Percentiles rank a stretch among this genome's conserved stretches.
Evolutionary conservation across 352 stramenopile genomes (phyloP).

Genomic region (Pythium apleroticum): DNA sequence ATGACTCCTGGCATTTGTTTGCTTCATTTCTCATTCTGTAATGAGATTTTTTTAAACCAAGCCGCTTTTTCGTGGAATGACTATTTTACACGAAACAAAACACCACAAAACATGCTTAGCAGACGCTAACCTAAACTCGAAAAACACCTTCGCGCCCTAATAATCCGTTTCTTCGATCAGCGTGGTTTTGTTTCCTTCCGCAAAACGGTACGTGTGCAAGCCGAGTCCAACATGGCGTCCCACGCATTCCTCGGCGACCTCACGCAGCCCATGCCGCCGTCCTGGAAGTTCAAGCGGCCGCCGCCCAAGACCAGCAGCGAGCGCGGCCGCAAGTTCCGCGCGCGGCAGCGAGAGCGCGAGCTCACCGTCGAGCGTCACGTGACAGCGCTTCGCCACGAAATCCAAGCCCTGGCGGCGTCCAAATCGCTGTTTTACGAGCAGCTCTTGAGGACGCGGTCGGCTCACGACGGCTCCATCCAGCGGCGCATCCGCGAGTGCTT

Average conservation of each 20-base stretch:
- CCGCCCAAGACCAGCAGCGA: constrained; percentile 16
- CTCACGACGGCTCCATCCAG: neutral
- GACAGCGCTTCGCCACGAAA: constrained; percentile 5
- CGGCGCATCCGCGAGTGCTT: constrained; percentile 16
- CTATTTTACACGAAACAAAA: too few relatives aligned
- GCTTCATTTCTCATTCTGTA: too few relatives aligned
- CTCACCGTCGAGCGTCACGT: neutral
- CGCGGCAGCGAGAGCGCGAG: constrained; percentile 18
- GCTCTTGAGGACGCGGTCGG: neutral
- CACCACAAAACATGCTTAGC: too few relatives aligned
- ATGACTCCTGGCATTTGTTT: too few relatives aligned
- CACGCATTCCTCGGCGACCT: neutral
- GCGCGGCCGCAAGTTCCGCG: constrained; percentile 22
- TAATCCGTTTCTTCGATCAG: neutral
- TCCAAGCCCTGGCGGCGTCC: neutral
- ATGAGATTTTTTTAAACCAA: too few relatives aligned
- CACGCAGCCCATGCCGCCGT: neutral
- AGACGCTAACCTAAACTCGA: too few relatives aligned
- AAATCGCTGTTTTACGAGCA: neutral
- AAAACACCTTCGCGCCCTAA: too few relatives aligned
- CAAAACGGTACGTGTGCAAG: too few relatives aligned
- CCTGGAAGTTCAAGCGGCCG: neutral
- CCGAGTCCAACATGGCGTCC: constrained; percentile 3
- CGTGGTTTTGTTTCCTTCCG: neutral
- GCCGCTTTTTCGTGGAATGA: too few relatives aligned